These are phyloP conservation scores for Pythium aphanidermatum DNA, from an alignment of 352 stramenopile genomes.

Conservation along the genomic window DNA sequence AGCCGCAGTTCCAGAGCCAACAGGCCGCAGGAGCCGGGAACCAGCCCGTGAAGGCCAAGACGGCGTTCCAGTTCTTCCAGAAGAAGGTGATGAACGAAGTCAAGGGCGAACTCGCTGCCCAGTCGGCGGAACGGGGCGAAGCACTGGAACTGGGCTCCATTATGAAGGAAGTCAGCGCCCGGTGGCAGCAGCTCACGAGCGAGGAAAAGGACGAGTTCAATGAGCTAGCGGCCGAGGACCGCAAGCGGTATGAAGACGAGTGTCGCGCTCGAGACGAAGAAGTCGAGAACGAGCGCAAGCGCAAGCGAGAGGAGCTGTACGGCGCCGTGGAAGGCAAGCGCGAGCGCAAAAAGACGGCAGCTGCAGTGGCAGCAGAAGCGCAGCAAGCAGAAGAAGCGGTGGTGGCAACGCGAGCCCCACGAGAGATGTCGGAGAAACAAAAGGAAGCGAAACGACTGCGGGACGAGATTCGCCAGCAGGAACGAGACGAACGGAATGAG, in stretches of 20 bases:
- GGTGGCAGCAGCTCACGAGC: conserved; percentile 60
- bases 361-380: conserved; percentile 8
- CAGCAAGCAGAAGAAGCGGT: conserved; percentile 24
- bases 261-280: conserved; percentile 64
- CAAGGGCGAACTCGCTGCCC: conserved; percentile 40
- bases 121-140: conserved; percentile 40
- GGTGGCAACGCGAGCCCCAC: conserved; percentile 24
- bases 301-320: conserved; percentile 71
- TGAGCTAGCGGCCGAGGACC: conserved; percentile 51
- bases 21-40: conserved; percentile 6
- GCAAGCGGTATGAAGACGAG: conserved; percentile 67
- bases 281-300: conserved; percentile 63
- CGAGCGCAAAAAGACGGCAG: conserved; percentile 55
- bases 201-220: conserved; percentile 68
- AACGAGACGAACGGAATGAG: conserved; percentile 58
- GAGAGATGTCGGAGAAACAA: conserved; percentile 63
- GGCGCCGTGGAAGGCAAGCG: conserved; percentile 70
- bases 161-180: conserved; percentile 68
- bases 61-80: conserved; percentile 74
- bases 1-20: conserved; percentile 63
- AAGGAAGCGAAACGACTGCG: conserved; percentile 57
- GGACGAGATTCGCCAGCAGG: conserved; percentile 72
- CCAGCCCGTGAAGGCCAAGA: conserved; percentile 64
- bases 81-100: conserved; percentile 64
- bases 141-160: conserved; percentile 56